Conservation (phyloP, 257 asterid genomes). For the Primulina eburnea region DNA sequence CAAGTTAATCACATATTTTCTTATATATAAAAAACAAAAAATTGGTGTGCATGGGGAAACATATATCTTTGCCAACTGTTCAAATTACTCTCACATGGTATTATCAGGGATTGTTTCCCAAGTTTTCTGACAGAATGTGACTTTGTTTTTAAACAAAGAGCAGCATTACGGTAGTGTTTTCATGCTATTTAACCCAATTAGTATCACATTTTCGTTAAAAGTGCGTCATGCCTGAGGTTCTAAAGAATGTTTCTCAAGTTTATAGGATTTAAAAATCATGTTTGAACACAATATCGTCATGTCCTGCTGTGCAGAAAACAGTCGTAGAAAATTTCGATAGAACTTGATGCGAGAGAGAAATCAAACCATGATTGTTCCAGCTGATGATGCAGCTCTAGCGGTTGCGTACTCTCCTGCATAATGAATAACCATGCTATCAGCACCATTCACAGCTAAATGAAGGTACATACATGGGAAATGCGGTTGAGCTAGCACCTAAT, state of each 20-base stretch:
- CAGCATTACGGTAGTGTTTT: neutral
- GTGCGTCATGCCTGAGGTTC: neutral
- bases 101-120: neutral
- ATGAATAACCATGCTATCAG: slow-evolving; percentile 25
- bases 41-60: neutral
- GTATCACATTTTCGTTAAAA: neutral
- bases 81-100: neutral
- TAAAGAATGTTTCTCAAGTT: neutral
- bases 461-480: neutral
- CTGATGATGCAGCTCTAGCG: slow-evolving; percentile 96
- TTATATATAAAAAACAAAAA: neutral
- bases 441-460: slow-evolving; percentile 1
- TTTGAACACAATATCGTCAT: neutral
- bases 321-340: neutral
- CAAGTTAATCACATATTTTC: slow-evolving; percentile 17
- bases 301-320: slow-evolving; percentile 6
- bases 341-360: slow-evolving; percentile 18
- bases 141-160: neutral
- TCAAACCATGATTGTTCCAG: slow-evolving; percentile 90
- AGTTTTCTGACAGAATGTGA: neutral
- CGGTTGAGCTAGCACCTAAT: neutral
- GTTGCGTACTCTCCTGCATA: slow-evolving; percentile 93
- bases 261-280: neutral
- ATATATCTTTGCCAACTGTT: neutral
- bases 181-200: neutral